Base-by-base conservation (phyloP, 345 rosid species). In the Mallotus nudiflorus region DNA sequence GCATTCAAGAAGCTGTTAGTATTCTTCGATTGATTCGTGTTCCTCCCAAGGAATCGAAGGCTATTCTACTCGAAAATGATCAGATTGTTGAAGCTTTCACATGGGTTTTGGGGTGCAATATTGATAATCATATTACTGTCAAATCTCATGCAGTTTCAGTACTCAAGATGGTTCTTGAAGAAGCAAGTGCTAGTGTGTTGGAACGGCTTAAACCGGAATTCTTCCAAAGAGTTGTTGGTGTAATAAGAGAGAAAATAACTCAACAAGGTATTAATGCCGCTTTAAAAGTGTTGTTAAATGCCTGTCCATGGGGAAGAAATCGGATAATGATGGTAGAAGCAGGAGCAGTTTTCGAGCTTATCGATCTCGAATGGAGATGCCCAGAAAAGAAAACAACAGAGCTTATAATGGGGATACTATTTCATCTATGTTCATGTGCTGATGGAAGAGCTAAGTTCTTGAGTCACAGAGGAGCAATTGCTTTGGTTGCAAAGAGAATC, bases 401-500 rank as follows among this genome's bases (percentile, higher is more conserved):
- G 76, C 79, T 86, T 9, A 77, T 75, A 49, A 56, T 89, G 9
- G 87, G 90, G 8, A 69, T 85, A n/a, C 29, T 93, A 55, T 76
- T 74, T 68, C 81, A 83, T 46, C 50, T 93, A 20, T 93, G 98
- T 73, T 88, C 83, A 24, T 80, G 86, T 14, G 92, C 96, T 0
- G 82, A 88, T 1, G 97, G 97, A 63, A 82, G 97, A 58, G 91
- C 87, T 0, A 67, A 84, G 82, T 81, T 85, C 31, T 70, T 89
- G 40, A 78, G 72, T 3, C 97, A 93, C 48, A 75, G 73, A 31
- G 84, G 81, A 0, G 87, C 89, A 35, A 35, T 91, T 12, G 90
- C 96, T 0, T 77, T 86, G 42, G 83, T 93, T 22, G 78, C 90
- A 0, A 82, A 73, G 76, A 82, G 85, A 82, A 73, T 91, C 14